Percentiles rank a stretch among this genome's conserved stretches.
These are phyloP conservation scores for Pythium apleroticum DNA, from an alignment of 352 stramenopile genomes.

Conservation along the genomic window DNA sequence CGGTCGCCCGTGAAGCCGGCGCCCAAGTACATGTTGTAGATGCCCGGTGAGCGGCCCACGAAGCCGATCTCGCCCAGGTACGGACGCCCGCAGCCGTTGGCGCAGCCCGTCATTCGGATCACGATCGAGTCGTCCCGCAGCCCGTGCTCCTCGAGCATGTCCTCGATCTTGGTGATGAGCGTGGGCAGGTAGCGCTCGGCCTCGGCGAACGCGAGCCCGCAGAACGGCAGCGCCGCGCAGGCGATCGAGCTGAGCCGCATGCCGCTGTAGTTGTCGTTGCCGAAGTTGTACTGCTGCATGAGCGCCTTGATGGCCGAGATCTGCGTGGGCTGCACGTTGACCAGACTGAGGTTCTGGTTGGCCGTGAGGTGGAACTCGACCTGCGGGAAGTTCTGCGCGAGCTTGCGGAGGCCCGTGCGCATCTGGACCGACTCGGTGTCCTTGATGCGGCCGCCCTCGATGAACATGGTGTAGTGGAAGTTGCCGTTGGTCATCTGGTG, in stretches of 20 bases:
- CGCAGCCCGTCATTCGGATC: constrained; percentile 98
- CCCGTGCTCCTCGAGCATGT: constrained; percentile 88
- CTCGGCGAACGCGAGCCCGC: constrained; percentile 96
- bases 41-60: constrained; percentile 94
- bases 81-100: constrained; percentile 96
- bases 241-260: constrained; percentile 91
- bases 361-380: constrained; percentile 93
- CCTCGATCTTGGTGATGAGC: constrained; percentile 93
- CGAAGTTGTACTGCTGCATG: constrained; percentile 91
- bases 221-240: constrained; percentile 95
- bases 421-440: constrained; percentile 86
- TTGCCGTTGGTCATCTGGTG: constrained; percentile 65
- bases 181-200: constrained; percentile 94
- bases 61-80: constrained; percentile 98
- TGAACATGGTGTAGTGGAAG: constrained; percentile 83
- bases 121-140: constrained; percentile 95
- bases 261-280: constrained; percentile 78
- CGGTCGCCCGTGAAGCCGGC: constrained; percentile 75
- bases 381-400: constrained; percentile 92
- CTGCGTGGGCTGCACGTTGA: constrained; percentile 91
- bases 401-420: constrained; percentile 88
- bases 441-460: constrained; percentile 92
- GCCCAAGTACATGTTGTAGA: constrained; percentile 97
- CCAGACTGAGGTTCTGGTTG: constrained; percentile 96
- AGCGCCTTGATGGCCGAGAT: constrained; percentile 91